Percentiles rank a stretch among this genome's conserved stretches.
phyloP scores from a whole-genome alignment of 257 asterid species.

The Solanum pennellii region DNA sequence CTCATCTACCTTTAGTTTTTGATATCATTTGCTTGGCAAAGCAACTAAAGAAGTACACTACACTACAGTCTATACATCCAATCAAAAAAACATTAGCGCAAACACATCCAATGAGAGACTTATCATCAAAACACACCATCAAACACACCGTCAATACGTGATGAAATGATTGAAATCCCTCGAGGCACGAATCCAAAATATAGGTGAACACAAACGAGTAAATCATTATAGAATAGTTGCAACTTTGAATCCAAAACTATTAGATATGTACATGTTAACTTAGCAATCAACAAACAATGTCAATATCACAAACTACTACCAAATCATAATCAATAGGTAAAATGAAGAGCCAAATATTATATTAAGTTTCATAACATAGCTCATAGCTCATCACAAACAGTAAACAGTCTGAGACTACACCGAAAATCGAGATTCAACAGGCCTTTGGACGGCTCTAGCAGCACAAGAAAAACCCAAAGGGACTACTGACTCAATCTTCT shows the following conservation, averaged over 20 bases:
- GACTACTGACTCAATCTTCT: not conserved
- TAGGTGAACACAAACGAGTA: not conserved
- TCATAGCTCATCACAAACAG: not conserved
- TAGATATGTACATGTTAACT: not conserved
- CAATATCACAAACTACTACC: not conserved
- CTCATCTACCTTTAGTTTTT: constrained; percentile 18
- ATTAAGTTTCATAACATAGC: not conserved
- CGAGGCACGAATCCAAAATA: not conserved
- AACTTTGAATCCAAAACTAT: not conserved
- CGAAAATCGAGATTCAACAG: not conserved
- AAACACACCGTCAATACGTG: no score
- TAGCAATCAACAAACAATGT: not conserved
- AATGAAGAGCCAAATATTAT: not conserved
- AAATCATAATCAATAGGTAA: not conserved
- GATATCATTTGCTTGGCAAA: constrained; percentile 31
- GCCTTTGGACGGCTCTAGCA: constrained; percentile 63
- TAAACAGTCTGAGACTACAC: not conserved
- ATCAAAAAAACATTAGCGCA: constrained; percentile 5
- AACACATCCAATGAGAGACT: not conserved
- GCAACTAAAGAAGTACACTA: not conserved
- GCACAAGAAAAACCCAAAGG: constrained; percentile 66
- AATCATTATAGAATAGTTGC: not conserved
- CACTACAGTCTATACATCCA: not conserved
- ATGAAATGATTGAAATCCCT: not conserved
- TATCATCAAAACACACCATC: not conserved